phyloP scores from a whole-genome alignment of 139 green algal genomes.

The Picochlorum sp. region DNA sequence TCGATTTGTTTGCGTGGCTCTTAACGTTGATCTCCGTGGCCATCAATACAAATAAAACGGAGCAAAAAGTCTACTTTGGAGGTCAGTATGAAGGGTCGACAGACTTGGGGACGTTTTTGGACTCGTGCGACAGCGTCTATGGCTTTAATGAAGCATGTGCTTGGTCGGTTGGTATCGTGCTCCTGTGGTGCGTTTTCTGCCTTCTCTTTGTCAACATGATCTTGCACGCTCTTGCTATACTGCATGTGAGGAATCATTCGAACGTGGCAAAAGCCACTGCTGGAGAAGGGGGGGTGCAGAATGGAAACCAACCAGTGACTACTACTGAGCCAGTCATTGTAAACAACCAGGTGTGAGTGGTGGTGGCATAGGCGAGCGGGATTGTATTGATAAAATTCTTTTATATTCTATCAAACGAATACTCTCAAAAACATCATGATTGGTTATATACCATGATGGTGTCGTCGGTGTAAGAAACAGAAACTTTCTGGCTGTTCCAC shows the following conservation, averaged over 20 bases:
- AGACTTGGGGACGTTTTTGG: neutral
- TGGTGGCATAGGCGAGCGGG: too few species aligned
- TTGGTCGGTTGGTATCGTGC: neutral
- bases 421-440: too few species aligned
- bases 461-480: too few species aligned
- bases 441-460: too few species aligned
- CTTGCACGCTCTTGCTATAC: neutral
- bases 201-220: neutral
- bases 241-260: neutral
- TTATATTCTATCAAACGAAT: too few species aligned
- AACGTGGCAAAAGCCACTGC: too few species aligned
- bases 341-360: too few species aligned
- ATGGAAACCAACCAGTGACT: too few species aligned
- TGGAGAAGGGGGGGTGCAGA: too few species aligned
- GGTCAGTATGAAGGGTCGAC: neutral
- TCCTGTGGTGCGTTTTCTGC: neutral
- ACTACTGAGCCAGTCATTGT: too few species aligned
- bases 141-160: neutral
- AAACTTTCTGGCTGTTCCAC: too few species aligned
- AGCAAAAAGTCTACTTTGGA: neutral
- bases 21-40: neutral
- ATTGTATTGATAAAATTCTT: too few species aligned
- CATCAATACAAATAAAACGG: neutral
- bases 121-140: neutral
- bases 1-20: neutral